Evolutionary conservation across 2,329 filamentous ascomycete species (phyloP), one percentile per base, ranked within the genome.

Genomic region (Graphilbum ipis-grandicollis): DNA sequence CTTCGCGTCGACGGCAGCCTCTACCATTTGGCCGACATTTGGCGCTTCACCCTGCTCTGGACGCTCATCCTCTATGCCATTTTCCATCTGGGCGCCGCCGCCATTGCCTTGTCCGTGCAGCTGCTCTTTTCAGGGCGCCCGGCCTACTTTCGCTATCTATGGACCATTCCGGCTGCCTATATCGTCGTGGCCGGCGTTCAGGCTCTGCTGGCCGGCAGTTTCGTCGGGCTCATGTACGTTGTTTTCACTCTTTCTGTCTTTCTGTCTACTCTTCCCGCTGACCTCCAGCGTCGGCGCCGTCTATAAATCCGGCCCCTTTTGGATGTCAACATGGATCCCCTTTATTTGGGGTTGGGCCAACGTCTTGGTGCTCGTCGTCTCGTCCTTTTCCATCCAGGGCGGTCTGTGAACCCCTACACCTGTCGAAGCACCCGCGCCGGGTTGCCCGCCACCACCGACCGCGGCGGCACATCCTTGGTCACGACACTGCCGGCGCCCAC

Each of bases 281-380:
- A 35, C n/a, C 14, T 5, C 5, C 44, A 86, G 81, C 34, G 60
- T 92, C 17, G 83, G 81, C 12, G 81, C 78, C 9, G 71, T 88
- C 26, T 93, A 93, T 52, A 71, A 75, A 47, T 71, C 79, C 3
- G 86, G 84, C 31, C 83, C 79, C 56, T 93, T 88, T 52, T 67
- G 75, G 48, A 90, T 93, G 84, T 88, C 84, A 33, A 93, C 86
- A 0, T 93, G 85, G 85, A 81, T 93, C 36, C 86, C 86, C 0
- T 79, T 90, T 50, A 69, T 86, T 18, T 93, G 86, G 86, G 82
- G 75, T 1, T 68, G 82, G 50, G 79, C 88, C 54, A 93, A 84
- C 53, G 75, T 88, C 9, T 55, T 93, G 33, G 68, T 92, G 22
- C 62, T 94, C 33, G 74, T 93, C 35, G 63, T 93, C 43, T 90